Evolutionary conservation across 192 early-diverging fungal genomes (phyloP).

Genomic region (Backusella psychrophila): DNA sequence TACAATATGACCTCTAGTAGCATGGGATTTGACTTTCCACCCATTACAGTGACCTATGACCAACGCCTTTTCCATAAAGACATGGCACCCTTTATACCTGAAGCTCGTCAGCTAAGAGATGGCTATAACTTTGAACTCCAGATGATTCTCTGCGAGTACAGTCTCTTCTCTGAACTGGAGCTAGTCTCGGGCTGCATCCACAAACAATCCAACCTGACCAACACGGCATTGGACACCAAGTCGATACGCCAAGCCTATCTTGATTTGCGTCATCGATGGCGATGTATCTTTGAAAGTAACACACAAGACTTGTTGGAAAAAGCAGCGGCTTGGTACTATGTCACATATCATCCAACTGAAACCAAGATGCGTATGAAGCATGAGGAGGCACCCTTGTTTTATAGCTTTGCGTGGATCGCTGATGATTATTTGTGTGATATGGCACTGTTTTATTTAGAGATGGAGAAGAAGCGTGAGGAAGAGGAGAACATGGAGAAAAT

Average conservation of each 20-base stretch:
- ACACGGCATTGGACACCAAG: conserved; percentile 38
- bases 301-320: conserved; percentile 29
- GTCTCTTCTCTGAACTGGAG: conserved; percentile 37
- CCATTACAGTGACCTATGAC: conserved; percentile 22
- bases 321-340: conserved; percentile 67
- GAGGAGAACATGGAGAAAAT: neutral
- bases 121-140: conserved; percentile 47
- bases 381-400: neutral
- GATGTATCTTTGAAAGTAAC: conserved; percentile 40
- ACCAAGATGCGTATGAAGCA: neutral
- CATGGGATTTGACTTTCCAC: conserved; percentile 35
- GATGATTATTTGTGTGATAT: neutral
- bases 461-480: neutral
- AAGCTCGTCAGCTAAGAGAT: conserved; percentile 38
- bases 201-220: conserved; percentile 16
- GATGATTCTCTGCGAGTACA: conserved; percentile 58
- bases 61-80: conserved; percentile 40
- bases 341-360: conserved; percentile 52
- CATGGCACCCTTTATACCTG: conserved; percentile 44
- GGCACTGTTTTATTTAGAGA: neutral
- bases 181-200: conserved; percentile 36
- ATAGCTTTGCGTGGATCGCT: conserved; percentile 7
- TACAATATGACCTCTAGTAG: neutral
- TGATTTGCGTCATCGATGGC: conserved; percentile 40
- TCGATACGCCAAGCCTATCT: conserved; percentile 38